Percentiles rank a stretch among this genome's conserved stretches.
These are phyloP conservation scores for Rhodotorula sp. DNA, from an alignment of 1,284 basidiomycete genomes.

Conservation along the genomic window DNA sequence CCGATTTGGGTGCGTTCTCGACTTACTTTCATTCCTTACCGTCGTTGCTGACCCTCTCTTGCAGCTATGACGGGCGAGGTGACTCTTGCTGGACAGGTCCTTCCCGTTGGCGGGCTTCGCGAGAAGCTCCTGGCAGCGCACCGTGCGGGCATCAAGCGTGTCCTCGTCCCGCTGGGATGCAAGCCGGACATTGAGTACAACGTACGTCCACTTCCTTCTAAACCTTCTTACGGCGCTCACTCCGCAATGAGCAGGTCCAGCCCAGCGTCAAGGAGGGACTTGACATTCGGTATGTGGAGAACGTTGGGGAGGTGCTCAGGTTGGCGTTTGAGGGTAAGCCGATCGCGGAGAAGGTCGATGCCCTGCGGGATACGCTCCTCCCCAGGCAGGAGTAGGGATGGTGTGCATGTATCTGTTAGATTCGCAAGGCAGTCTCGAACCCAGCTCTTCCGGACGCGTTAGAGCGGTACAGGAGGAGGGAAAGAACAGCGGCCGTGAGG, in stretches of 20 bases:
- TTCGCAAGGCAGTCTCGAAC: too few species aligned
- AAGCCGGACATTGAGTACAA: slow-evolving; percentile 92
- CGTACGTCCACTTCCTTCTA: slow-evolving; percentile 50
- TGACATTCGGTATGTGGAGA: slow-evolving; percentile 88
- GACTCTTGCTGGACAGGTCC: slow-evolving; percentile 84
- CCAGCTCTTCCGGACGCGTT: too few species aligned
- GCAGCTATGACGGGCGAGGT: slow-evolving; percentile 94
- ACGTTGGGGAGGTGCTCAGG: slow-evolving; percentile 71
- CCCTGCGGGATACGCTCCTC: slow-evolving; percentile 22
- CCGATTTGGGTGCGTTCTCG: slow-evolving; percentile 77
- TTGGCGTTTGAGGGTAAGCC: slow-evolving; percentile 40
- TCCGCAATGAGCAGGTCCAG: slow-evolving; percentile 57
- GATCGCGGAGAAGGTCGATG: slow-evolving; percentile 36
- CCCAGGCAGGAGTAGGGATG: slow-evolving; percentile 9
- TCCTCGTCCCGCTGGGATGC: slow-evolving; percentile 75
- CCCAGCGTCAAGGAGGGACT: slow-evolving; percentile 92
- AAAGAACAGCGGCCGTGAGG: too few species aligned
- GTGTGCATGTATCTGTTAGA: too few species aligned
- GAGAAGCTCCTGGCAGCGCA: slow-evolving; percentile 95
- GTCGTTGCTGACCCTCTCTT: too few species aligned
- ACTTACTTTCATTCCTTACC: slow-evolving; percentile 48
- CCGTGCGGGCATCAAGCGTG: slow-evolving; percentile 85
- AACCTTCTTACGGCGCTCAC: background rate
- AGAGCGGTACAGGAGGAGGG: too few species aligned
- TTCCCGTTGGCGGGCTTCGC: slow-evolving; percentile 90